Percentiles rank a stretch among this genome's conserved stretches.
phyloP scores from a whole-genome alignment of 768 basidiomycete genomes.

The Termitomyces sp. region DNA sequence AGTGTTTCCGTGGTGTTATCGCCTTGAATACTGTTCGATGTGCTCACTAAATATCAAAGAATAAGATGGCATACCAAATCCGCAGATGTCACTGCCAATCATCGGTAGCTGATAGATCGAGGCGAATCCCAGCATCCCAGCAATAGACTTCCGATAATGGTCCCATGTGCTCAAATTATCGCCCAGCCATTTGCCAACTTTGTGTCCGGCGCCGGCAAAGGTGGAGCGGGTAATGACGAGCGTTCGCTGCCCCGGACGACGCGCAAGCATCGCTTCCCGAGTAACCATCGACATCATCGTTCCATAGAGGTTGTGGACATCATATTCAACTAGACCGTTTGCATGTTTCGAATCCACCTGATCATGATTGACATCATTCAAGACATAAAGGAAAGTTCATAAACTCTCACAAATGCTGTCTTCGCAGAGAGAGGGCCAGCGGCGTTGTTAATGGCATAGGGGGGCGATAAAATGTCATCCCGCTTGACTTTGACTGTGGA shows the following conservation, averaged over 20 bases:
- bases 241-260: conserved; percentile 54
- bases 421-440: conserved; percentile 45
- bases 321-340: conserved; percentile 55
- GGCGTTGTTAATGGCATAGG: conserved; percentile 56
- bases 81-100: conserved; percentile 74
- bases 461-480: conserved; percentile 42
- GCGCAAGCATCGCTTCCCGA: conserved; percentile 52
- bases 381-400: background rate
- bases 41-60: background rate
- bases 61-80: conserved; percentile 38
- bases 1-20: conserved; percentile 61
- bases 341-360: conserved; percentile 44
- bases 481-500: conserved; percentile 13
- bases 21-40: conserved; percentile 22
- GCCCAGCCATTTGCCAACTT: conserved; percentile 73
- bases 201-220: conserved; percentile 59
- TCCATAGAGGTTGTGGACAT: conserved; percentile 64
- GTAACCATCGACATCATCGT: conserved; percentile 67
- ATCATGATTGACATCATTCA: background rate
- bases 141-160: conserved; percentile 54
- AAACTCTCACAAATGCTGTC: conserved; percentile 44
- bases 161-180: conserved; percentile 58
- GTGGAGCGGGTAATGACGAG: conserved; percentile 72
- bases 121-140: conserved; percentile 64
- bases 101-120: conserved; percentile 64